These are phyloP conservation scores for Syzygium aqueum DNA, from an alignment of 345 rosid species.

Conservation along the genomic window DNA sequence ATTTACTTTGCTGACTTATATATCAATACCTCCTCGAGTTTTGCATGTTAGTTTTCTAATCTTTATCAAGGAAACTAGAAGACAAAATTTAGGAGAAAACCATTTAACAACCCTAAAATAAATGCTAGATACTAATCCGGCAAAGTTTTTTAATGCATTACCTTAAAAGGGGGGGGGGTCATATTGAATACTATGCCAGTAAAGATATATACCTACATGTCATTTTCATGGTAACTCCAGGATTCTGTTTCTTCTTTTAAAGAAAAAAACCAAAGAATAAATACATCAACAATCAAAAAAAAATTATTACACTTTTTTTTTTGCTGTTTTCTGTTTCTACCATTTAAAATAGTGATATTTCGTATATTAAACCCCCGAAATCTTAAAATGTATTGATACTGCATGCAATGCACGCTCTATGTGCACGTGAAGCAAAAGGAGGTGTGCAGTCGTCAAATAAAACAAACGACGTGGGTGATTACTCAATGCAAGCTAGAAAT, in stretches of 20 bases:
- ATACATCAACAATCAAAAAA: background rate
- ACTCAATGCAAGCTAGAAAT: background rate
- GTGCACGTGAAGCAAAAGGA: background rate
- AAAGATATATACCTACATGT: background rate
- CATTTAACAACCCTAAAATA: background rate
- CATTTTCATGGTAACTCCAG: background rate
- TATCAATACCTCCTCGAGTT: background rate
- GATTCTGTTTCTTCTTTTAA: background rate
- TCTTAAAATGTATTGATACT: background rate
- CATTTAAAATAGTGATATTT: background rate
- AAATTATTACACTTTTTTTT: background rate
- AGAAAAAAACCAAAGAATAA: background rate
- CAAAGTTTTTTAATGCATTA: background rate
- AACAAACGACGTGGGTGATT: background rate
- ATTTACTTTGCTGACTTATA: background rate
- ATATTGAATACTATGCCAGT: background rate
- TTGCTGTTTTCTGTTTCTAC: background rate
- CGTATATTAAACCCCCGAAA: background rate
- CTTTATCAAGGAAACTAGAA: background rate
- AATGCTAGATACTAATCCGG: background rate
- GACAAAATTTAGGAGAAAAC: background rate
- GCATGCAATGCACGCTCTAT: background rate
- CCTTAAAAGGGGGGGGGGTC: background rate
- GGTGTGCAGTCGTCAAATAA: background rate
- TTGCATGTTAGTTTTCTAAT: background rate